Percentiles rank a stretch among this genome's conserved stretches.
Conservation (phyloP, 2,329 filamentous ascomycete species). For the Drechslerella stenobrocha region DNA sequence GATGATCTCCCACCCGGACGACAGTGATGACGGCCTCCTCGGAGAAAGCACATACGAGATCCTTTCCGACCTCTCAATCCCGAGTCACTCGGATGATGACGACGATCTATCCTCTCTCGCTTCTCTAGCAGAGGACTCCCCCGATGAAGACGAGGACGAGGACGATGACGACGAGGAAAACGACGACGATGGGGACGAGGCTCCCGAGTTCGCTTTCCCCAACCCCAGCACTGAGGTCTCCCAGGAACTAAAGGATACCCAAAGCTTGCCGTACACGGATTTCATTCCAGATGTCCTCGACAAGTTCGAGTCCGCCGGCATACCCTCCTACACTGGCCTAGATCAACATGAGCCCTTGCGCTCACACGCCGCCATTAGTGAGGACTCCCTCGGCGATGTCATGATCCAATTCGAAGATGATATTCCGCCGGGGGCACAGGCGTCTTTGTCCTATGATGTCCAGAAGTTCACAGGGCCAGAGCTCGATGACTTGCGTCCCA, state of each 20-base stretch:
- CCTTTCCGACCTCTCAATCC: slow-evolving; percentile 51
- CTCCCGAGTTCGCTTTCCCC: slow-evolving; percentile 31
- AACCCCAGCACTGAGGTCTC: slow-evolving; percentile 26
- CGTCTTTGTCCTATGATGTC: slow-evolving; percentile 13
- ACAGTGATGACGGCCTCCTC: slow-evolving; percentile 51
- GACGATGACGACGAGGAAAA: slow-evolving; percentile 42
- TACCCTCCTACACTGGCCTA: slow-evolving; percentile 35
- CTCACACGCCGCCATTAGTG: slow-evolving; percentile 16
- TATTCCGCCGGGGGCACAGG: slow-evolving; percentile 9
- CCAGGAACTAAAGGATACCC: slow-evolving; percentile 19
- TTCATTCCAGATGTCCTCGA: slow-evolving; percentile 43
- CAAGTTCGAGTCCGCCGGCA: slow-evolving; percentile 34
- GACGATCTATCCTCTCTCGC: slow-evolving; percentile 56
- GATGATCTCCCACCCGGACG: slow-evolving; percentile 53
- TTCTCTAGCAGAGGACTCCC: slow-evolving; percentile 56
- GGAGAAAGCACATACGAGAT: slow-evolving; percentile 53
- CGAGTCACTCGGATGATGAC: slow-evolving; percentile 59
- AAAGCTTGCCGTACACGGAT: slow-evolving; percentile 26
- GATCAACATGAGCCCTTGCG: slow-evolving; percentile 36
- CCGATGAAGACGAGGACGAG: slow-evolving; percentile 53
- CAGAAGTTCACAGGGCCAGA: slow-evolving; percentile 27
- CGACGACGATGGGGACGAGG: slow-evolving; percentile 43
- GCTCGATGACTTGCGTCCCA: slow-evolving; percentile 16
- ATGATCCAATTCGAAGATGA: slow-evolving; percentile 33
- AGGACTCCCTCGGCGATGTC: slow-evolving; percentile 21